phyloP scores from a whole-genome alignment of 192 early-diverging fungal genomes.

The Haplosporangium gracile region DNA sequence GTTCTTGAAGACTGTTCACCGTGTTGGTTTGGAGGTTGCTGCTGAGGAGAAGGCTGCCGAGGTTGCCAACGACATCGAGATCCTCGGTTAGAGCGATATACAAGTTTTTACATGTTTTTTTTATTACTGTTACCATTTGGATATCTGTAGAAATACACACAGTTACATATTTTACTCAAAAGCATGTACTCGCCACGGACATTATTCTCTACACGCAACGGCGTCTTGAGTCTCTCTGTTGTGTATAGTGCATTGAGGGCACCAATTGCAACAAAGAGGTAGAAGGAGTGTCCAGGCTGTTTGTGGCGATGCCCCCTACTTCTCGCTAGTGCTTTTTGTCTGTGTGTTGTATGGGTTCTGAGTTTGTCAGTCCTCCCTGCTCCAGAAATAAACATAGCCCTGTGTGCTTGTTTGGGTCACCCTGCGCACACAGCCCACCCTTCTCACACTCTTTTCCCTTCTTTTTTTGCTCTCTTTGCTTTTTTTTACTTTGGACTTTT shows the following conservation, averaged over 20 bases:
- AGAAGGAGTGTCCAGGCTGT: not conserved
- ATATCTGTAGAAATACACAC: not conserved
- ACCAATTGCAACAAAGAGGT: not conserved
- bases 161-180: not conserved
- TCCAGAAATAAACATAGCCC: not conserved
- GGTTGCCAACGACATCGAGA: conserved; percentile 14
- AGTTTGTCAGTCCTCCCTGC: not conserved
- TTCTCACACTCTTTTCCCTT: not conserved
- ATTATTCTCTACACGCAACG: not conserved
- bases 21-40: conserved; percentile 65
- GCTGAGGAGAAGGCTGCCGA: conserved; percentile 29
- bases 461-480: not conserved
- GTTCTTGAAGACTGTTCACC: conserved; percentile 79
- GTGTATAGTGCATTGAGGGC: not conserved
- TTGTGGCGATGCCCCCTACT: not conserved
- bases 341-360: not conserved
- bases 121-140: not conserved
- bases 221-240: not conserved
- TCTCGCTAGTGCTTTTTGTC: not conserved
- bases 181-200: not conserved
- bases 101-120: not conserved
- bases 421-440: conserved; percentile 3
- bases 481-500: not conserved
- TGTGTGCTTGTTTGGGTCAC: not conserved
- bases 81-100: conserved; percentile 12